Evolutionary conservation across 2,329 filamentous ascomycete species (phyloP).

Genomic region (Claviceps purpurea): DNA sequence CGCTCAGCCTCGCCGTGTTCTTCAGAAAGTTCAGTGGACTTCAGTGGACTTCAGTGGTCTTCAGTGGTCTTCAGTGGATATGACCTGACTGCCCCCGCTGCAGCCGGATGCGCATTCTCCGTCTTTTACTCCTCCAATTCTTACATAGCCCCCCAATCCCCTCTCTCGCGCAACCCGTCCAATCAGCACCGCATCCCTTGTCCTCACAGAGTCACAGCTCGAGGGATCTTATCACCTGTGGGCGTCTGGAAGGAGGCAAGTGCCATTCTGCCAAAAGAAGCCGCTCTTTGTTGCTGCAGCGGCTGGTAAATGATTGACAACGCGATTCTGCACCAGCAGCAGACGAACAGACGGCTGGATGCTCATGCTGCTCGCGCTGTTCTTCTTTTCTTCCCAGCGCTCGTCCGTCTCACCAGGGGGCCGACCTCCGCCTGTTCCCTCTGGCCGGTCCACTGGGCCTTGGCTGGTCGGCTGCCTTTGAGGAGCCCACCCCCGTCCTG

Average conservation of each 20-base stretch:
- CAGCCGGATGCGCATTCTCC: background rate
- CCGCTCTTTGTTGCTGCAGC: background rate
- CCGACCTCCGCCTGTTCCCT: conserved; percentile 1
- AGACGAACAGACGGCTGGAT: background rate
- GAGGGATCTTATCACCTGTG: background rate
- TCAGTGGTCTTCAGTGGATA: background rate
- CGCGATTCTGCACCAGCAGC: background rate
- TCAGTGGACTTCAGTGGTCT: background rate
- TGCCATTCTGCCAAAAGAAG: background rate
- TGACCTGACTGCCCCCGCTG: background rate
- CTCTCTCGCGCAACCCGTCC: background rate
- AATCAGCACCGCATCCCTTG: conserved; percentile 4
- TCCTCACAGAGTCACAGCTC: background rate
- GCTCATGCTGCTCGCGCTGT: background rate
- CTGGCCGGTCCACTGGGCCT: background rate
- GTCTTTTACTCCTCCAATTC: background rate
- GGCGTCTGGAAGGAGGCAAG: background rate
- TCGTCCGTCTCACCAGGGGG: background rate
- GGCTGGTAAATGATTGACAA: background rate
- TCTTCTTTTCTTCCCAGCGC: background rate
- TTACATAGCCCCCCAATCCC: background rate
- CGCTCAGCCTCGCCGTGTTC: background rate
- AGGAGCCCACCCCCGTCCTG: conserved; percentile 4
- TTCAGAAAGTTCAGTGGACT: too few species aligned
- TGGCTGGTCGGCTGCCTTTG: background rate